Evolutionary conservation across 2,329 filamentous ascomycete genomes (phyloP).

Genomic region (Fusarium protoensiforme): DNA sequence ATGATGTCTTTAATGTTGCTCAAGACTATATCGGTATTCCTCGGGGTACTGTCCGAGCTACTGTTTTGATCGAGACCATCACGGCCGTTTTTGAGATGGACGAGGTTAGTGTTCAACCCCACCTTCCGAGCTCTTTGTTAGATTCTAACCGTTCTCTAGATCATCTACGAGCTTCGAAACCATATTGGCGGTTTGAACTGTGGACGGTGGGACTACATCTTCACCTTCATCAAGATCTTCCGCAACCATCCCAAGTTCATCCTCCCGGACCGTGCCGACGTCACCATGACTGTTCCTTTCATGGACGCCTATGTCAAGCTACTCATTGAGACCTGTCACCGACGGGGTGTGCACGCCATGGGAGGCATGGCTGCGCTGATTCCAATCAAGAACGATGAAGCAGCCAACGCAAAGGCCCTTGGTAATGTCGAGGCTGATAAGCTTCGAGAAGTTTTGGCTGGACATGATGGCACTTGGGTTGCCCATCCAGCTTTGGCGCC

Average conservation of each 20-base stretch:
- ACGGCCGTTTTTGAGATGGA: constrained; percentile 99
- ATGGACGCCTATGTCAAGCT: constrained; percentile 97
- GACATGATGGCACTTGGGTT: constrained; percentile 97
- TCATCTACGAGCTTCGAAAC: constrained; percentile 98
- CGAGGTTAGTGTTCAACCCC: constrained; percentile 57
- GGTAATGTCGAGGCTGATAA: constrained; percentile 93
- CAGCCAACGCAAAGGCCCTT: constrained; percentile 94
- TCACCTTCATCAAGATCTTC: constrained; percentile 99
- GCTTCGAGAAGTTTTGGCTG: constrained; percentile 92
- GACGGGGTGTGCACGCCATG: constrained; percentile 98
- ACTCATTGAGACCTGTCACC: constrained; percentile 97
- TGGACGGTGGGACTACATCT: constrained; percentile 99
- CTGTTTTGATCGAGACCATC: constrained; percentile 97
- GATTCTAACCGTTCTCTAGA: constrained; percentile 53
- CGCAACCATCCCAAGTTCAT: constrained; percentile 93
- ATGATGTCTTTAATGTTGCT: constrained; percentile 94
- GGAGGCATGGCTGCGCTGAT: constrained; percentile 99
- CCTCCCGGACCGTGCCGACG: constrained; percentile 88
- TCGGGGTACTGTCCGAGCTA: constrained; percentile 92
- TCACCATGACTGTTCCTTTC: constrained; percentile 98
- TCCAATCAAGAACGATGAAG: constrained; percentile 94
- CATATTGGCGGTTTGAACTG: constrained; percentile 98
- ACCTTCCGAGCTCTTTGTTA: fast-evolving
- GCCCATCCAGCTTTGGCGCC: constrained; percentile 91
- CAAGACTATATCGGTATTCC: constrained; percentile 93